phyloP scores from a whole-genome alignment of 2,329 filamentous ascomycete species.

The Fonsecaea monophora region DNA sequence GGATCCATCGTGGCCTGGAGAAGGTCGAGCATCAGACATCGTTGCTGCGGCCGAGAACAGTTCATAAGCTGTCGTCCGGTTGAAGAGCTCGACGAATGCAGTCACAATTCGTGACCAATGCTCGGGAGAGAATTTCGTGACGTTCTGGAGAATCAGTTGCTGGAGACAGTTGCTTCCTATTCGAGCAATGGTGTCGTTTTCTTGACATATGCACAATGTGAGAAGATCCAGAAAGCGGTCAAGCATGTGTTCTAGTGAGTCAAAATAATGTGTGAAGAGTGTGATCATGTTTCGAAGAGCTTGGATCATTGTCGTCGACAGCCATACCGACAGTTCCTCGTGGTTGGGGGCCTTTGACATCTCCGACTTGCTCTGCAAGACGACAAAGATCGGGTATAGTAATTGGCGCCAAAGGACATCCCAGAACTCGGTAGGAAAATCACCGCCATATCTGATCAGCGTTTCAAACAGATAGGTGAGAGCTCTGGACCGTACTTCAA shows the following conservation, averaged over 20 bases:
- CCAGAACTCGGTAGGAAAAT: conserved; percentile 95
- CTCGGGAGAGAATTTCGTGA: conserved; percentile 82
- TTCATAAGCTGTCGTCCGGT: conserved; percentile 91
- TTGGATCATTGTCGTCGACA: conserved; percentile 99
- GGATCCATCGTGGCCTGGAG: conserved; percentile 32
- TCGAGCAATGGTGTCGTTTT: conserved; percentile 96
- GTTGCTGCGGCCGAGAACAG: conserved; percentile 82
- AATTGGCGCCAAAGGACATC: conserved; percentile 97
- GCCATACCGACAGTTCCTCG: conserved; percentile 96
- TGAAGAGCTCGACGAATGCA: conserved; percentile 94
- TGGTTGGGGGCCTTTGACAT: conserved; percentile 95
- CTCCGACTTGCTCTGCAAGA: conserved; percentile 92
- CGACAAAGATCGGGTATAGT: conserved; percentile 97
- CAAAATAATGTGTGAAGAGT: conserved; percentile 98
- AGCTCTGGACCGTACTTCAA: conserved; percentile 88
- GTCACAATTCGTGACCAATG: conserved; percentile 96
- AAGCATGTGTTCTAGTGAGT: conserved; percentile 95
- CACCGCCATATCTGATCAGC: conserved; percentile 84
- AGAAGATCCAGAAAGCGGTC: conserved; percentile 95
- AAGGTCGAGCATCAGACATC: conserved; percentile 46
- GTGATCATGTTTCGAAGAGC: conserved; percentile 98
- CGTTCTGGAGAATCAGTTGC: conserved; percentile 94
- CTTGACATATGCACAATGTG: conserved; percentile 95
- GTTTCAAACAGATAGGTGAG: conserved; percentile 97
- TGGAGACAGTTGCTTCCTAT: conserved; percentile 99